These are phyloP conservation scores for Perkinsus chesapeaki DNA, from an alignment of 169 alveolate genomes.

Conservation along the genomic window DNA sequence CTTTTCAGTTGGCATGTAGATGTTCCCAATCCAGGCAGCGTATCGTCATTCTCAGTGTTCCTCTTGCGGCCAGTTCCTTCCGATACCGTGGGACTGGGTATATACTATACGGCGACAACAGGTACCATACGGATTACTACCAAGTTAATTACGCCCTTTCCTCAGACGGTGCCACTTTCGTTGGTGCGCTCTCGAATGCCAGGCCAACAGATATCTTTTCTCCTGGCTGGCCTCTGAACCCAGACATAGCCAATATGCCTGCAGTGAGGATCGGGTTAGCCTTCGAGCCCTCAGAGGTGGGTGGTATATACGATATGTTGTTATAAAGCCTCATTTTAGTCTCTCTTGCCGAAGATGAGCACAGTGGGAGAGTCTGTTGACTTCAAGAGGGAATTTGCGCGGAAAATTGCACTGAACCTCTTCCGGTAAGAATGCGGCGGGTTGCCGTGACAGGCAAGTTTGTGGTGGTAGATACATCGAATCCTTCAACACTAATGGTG, in stretches of 20 bases:
- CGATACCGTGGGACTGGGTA: background rate
- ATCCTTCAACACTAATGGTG: background rate
- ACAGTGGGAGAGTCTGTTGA: background rate
- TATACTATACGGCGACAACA: background rate
- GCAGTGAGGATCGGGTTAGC: background rate
- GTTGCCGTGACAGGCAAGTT: background rate
- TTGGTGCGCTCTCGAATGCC: background rate
- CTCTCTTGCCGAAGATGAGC: background rate
- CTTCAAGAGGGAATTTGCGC: background rate
- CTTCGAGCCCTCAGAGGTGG: background rate
- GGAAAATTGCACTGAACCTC: background rate
- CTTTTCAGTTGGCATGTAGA: background rate
- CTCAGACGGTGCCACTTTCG: background rate
- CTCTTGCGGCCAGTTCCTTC: background rate
- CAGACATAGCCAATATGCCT: background rate
- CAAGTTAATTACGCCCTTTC: no score
- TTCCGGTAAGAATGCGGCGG: background rate
- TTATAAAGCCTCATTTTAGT: background rate
- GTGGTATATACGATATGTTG: background rate
- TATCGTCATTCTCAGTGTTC: background rate
- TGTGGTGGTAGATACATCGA: background rate
- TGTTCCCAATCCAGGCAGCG: background rate
- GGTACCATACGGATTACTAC: background rate
- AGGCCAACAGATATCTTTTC: background rate
- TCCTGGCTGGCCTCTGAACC: background rate